Conservation (phyloP, 169 alveolate genomes). For the Plasmodium berghei region DNA sequence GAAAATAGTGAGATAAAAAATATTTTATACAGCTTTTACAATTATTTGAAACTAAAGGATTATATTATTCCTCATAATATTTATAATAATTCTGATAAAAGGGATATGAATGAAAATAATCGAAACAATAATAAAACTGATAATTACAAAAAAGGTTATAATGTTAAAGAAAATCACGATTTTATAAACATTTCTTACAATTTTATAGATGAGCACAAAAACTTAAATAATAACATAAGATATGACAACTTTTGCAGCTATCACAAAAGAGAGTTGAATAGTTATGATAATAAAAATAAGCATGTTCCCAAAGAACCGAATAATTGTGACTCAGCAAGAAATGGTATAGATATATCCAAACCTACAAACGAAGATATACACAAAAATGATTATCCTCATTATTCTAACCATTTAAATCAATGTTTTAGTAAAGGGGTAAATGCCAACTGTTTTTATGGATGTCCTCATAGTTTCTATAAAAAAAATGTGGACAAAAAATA, state of each 20-base stretch:
- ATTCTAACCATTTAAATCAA: neutral
- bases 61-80: slow-evolving; percentile 50
- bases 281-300: neutral
- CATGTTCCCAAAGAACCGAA: neutral
- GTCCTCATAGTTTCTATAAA: neutral
- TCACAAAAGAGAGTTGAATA: slow-evolving; percentile 7
- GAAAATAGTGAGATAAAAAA: slow-evolving; percentile 9
- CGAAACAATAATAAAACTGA: neutral
- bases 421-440: neutral
- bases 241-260: slow-evolving; percentile 43
- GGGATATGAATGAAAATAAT: neutral
- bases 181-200: slow-evolving; percentile 27
- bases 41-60: slow-evolving; percentile 52
- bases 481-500: no score
- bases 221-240: slow-evolving; percentile 9
- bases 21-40: slow-evolving; percentile 22
- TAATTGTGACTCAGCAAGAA: neutral
- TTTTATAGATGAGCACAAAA: slow-evolving; percentile 42
- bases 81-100: slow-evolving; percentile 3
- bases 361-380: no score
- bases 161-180: neutral
- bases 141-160: neutral
- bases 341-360: neutral
- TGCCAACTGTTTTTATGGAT: neutral
- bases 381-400: neutral